Base-by-base conservation (phyloP, 495 filamentous ascomycete species). In the Penicillium antarcticum region DNA sequence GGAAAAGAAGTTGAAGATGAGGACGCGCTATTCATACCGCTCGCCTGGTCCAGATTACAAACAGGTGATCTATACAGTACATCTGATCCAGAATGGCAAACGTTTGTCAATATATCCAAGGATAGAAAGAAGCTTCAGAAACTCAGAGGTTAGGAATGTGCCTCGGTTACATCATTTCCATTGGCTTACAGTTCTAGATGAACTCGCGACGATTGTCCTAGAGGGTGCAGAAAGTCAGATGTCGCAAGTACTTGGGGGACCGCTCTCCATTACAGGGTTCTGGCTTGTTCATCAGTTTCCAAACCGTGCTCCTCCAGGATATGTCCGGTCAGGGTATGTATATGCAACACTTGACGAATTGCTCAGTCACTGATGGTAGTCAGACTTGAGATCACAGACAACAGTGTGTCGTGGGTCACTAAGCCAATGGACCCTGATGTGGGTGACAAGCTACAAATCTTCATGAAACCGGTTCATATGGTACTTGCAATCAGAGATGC, bases 1-100 rank as follows among this genome's bases (percentile, higher is more conserved):
- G 68, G 34, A 40, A 56, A 72, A 24, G 62, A 74, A 16, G 46
- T 65, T n/a, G 67, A 56, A 41, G 59, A 60, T 55, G 58, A 76
- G 38, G 65, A 69, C 32, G 54, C 58, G 11, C 51, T 83, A 2
- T 91, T 92, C 57, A 80, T 92, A 36, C 85, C 87, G 1, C 65
- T 91, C 23, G 71, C 75, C n/a, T 77, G 74, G 62, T 66, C 71
- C 60, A 81, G 56, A 42, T 71, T 69, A 70, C 73, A 55, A 61
- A 73, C 69, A 61, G 68, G 64, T 24, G 68, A 63, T 37, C 80
- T 67, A 12, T 92, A 90, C 64, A 71, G 75, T 18, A 71, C 75
- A 19, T 76, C 69, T 3, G 84, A 88, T 61, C 86, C 87, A 3
- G 88, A 91, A 63, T 91, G 85, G 86, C 72, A 79, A 56, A 70